Percentiles rank a stretch among this genome's conserved stretches.
phyloP scores from a whole-genome alignment of 2,329 filamentous ascomycete genomes.

The Mollisiaceae sp. region DNA sequence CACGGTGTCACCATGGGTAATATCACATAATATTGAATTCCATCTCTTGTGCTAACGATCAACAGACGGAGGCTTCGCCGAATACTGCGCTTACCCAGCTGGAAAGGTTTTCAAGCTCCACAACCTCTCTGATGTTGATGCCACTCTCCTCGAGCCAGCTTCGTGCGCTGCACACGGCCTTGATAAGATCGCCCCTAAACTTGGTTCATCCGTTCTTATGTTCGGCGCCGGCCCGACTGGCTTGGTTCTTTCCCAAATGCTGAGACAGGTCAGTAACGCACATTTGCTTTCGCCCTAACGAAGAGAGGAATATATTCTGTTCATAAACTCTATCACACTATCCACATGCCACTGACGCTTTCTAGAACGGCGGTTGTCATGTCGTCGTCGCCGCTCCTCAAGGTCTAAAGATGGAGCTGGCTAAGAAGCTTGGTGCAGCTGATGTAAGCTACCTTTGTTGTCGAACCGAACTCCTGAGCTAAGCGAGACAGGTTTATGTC shows the following conservation, averaged over 20 bases:
- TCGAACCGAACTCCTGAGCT: neutral
- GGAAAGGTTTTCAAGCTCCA: constrained; percentile 68
- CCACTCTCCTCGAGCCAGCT: constrained; percentile 72
- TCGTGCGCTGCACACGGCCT: constrained; percentile 74
- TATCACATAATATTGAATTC: neutral
- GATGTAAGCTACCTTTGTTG: constrained; percentile 44
- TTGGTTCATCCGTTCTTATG: constrained; percentile 68
- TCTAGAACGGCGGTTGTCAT: constrained; percentile 71
- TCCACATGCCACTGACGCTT: neutral
- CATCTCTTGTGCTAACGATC: constrained; percentile 16
- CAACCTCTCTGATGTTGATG: constrained; percentile 70
- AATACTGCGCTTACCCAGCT: constrained; percentile 63
- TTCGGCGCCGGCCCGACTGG: constrained; percentile 72
- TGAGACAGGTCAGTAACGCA: constrained; percentile 54
- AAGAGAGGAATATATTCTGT: neutral
- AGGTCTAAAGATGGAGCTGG: constrained; percentile 74
- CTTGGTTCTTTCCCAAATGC: constrained; percentile 52
- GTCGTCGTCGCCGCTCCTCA: constrained; percentile 72
- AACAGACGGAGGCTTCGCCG: constrained; percentile 70
- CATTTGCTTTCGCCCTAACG: neutral
- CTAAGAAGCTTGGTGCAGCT: constrained; percentile 59
- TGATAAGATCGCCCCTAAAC: constrained; percentile 69
- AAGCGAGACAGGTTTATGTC: constrained; percentile 48
- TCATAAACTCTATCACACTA: neutral
- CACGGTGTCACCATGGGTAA: constrained; percentile 56